Evolutionary conservation across 2,329 filamentous ascomycete genomes (phyloP).

Genomic region (Colletotrichum abscissum): DNA sequence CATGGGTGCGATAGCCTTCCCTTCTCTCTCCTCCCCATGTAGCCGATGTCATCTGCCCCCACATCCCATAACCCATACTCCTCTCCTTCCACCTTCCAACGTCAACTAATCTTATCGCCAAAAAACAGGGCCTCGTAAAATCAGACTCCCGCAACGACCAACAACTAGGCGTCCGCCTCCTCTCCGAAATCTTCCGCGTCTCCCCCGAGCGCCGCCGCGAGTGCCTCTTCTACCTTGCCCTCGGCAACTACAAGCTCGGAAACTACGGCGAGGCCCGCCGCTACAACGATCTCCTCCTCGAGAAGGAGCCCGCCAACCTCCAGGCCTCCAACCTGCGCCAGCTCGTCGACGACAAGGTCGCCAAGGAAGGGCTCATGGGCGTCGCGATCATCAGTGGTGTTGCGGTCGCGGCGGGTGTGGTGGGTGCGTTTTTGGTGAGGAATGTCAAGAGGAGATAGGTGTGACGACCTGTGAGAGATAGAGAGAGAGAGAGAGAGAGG

Average conservation of each 20-base stretch:
- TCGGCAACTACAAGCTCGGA: constrained; percentile 98
- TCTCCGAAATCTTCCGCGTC: constrained; percentile 96
- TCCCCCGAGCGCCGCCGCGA: constrained; percentile 93
- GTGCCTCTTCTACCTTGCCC: constrained; percentile 96
- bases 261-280: constrained; percentile 95
- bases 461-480: too few species aligned
- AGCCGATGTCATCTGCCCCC: not conserved
- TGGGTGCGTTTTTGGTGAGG: constrained; percentile 87
- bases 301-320: constrained; percentile 90
- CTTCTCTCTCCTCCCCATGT: not conserved
- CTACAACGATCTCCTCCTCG: constrained; percentile 93
- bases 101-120: too few species aligned
- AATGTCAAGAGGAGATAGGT: constrained; percentile 72
- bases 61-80: too few species aligned
- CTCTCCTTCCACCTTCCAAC: too few species aligned
- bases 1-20: constrained; percentile 77
- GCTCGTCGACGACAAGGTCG: constrained; percentile 95
- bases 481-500: too few species aligned
- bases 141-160: constrained; percentile 86
- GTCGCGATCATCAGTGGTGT: constrained; percentile 95
- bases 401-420: constrained; percentile 91
- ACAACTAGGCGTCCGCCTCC: constrained; percentile 91
- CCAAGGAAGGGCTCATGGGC: constrained; percentile 92
- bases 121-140: constrained; percentile 89
- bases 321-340: constrained; percentile 88